phyloP scores from a whole-genome alignment of 495 filamentous ascomycete species.

The Hypoxylon subgilvum region DNA sequence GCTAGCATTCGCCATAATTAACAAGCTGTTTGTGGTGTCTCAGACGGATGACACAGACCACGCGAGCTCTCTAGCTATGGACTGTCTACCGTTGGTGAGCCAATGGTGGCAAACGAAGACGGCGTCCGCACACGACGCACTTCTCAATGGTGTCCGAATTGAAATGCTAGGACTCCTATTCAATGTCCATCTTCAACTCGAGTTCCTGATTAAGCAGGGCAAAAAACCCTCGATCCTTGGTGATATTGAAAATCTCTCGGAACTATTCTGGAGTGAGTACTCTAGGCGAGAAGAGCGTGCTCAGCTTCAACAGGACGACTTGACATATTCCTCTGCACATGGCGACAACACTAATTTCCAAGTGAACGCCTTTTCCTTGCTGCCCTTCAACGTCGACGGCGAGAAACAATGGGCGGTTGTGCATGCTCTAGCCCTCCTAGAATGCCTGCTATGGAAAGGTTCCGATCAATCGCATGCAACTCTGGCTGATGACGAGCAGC shows the following conservation, averaged over 20 bases:
- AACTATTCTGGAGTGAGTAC: slow-evolving; percentile 75
- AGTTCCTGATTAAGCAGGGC: slow-evolving; percentile 43
- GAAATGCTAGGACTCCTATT: slow-evolving; percentile 74
- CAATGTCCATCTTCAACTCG: slow-evolving; percentile 65
- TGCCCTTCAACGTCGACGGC: slow-evolving; percentile 50
- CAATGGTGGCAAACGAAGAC: slow-evolving; percentile 75
- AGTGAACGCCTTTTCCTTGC: slow-evolving; percentile 54
- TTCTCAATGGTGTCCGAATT: slow-evolving; percentile 63
- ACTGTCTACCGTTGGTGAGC: slow-evolving; percentile 72
- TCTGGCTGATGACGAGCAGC: slow-evolving; percentile 47
- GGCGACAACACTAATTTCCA: slow-evolving; percentile 44
- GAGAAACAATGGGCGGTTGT: slow-evolving; percentile 63
- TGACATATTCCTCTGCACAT: slow-evolving; percentile 59
- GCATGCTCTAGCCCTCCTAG: slow-evolving; percentile 57
- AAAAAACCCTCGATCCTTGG: slow-evolving; percentile 39
- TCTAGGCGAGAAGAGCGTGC: slow-evolving; percentile 70
- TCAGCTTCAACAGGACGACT: slow-evolving; percentile 76
- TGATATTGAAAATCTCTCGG: slow-evolving; percentile 59
- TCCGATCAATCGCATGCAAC: slow-evolving; percentile 35
- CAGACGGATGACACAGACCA: slow-evolving; percentile 71
- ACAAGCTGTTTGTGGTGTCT: slow-evolving; percentile 67
- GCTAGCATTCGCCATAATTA: slow-evolving; percentile 75
- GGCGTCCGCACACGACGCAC: slow-evolving; percentile 69
- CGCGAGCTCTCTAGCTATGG: slow-evolving; percentile 59
- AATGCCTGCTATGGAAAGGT: slow-evolving; percentile 48